Conservation (phyloP, 805 yeast species). For the Kluyveromyces wickerhamii region DNA sequence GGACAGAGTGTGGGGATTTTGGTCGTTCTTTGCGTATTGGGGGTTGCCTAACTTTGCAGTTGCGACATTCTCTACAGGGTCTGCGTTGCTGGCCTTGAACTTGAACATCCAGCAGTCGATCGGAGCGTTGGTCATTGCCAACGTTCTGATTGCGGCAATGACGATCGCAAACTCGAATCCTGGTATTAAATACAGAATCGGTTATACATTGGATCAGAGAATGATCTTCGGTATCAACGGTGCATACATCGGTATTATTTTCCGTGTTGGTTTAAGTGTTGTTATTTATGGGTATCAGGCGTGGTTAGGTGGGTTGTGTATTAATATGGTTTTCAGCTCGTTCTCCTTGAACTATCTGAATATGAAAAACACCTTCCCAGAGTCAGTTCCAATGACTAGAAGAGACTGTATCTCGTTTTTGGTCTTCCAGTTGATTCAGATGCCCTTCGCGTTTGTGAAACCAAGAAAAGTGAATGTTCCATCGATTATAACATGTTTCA, state of each 20-base stretch:
- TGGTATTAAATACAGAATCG: slow-evolving; percentile 31
- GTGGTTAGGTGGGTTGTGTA: slow-evolving; percentile 31
- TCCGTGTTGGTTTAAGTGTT: slow-evolving; percentile 31
- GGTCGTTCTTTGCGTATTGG: slow-evolving; percentile 33
- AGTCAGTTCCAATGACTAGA: slow-evolving; percentile 30
- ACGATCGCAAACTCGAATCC: slow-evolving; percentile 22
- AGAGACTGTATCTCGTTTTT: slow-evolving; percentile 35
- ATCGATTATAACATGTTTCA: slow-evolving; percentile 21
- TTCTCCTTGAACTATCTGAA: slow-evolving; percentile 21
- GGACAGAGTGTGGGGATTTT: slow-evolving; percentile 32
- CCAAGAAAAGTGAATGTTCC: slow-evolving; percentile 28
- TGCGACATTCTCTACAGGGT: slow-evolving; percentile 32
- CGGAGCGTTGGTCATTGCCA: slow-evolving; percentile 22
- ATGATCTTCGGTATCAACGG: slow-evolving; percentile 34
- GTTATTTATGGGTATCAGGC: slow-evolving; percentile 36
- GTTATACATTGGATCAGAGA: slow-evolving; percentile 33
- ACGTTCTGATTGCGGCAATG: slow-evolving; percentile 15
- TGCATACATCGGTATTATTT: slow-evolving; percentile 29
- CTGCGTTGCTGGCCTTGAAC: slow-evolving; percentile 23
- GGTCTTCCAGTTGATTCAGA: slow-evolving; percentile 31
- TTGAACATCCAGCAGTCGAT: slow-evolving; percentile 25
- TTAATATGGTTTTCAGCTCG: slow-evolving; percentile 27
- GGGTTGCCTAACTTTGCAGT: slow-evolving; percentile 31
- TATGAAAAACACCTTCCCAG: slow-evolving; percentile 26
- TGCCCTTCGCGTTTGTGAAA: slow-evolving; percentile 24